Evolutionary conservation across 306 rosid species (phyloP), one percentile per base, ranked within the genome.

Genomic region (Malus fusca): DNA sequence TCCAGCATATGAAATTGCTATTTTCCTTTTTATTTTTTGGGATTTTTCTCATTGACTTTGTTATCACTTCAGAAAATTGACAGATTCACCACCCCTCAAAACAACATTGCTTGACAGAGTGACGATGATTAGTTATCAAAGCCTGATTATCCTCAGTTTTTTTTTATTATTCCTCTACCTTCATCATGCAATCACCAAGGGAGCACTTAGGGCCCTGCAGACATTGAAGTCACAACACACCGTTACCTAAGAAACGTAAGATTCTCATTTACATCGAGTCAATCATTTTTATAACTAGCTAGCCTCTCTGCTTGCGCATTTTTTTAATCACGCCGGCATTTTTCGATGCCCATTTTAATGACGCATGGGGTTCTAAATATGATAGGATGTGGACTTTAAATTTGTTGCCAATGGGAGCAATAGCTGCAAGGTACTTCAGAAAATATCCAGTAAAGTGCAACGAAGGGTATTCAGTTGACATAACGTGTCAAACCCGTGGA

Each of bases 291-390:
- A 48, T 48, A 48, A 48, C 21, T 48, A 48, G 55, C 21, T 48
- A 48, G 55, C 21, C 8, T 48, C 21, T 48, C 21, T 48, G 2
- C 55, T 15, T 4, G 3, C 1, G 8, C 8, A 15, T 48, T 40
- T 48, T 48, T 48, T 48, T 15, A 14, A 48, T 48, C 53, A 0
- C 7, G 1, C 2, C 0, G 0, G 19, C 8, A 15, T 48, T 48
- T 48, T 48, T 48, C 19, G 5, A 48, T 48, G 55, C 55, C 55
- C 21, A 48, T 15, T 15, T 48, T 48, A 48, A 48, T 48, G 97
- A 84, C 87, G 76, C 98, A 91, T 78, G 98, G 98, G 80, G 71
- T 84, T 66, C 75, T 94, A 42, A 91, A 88, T 85, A 90, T 91
- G 0, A 71, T 86, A 1, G 98, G 98, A 21, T 90, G 96, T 91